A percentile compares a stretch with the other conserved stretches of the same genome.
phyloP scores from a whole-genome alignment of 2,329 filamentous ascomycete species.

The Phaeosphaeria sp. region DNA sequence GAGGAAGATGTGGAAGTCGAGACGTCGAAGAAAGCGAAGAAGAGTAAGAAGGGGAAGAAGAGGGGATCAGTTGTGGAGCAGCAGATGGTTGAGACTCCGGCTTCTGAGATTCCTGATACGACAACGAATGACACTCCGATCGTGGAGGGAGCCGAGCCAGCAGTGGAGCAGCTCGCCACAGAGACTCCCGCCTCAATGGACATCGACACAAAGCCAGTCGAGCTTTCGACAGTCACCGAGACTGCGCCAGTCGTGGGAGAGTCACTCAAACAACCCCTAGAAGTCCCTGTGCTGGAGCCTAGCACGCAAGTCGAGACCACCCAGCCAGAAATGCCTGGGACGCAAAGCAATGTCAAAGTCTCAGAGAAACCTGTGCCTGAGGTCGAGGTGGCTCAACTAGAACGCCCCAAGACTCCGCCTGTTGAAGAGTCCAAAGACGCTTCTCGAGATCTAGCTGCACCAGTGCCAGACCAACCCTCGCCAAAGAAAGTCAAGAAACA shows the following conservation, averaged over 20 bases:
- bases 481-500: slow-evolving; percentile 35
- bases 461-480: slow-evolving; percentile 15
- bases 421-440: slow-evolving; percentile 2
- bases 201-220: neutral
- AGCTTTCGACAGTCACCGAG: neutral
- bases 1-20: slow-evolving; percentile 11
- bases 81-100: slow-evolving; percentile 6
- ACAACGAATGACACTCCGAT: neutral
- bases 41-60: slow-evolving; percentile 25
- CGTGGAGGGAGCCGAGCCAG: neutral
- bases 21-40: slow-evolving; percentile 21
- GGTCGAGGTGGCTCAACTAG: neutral
- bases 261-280: neutral
- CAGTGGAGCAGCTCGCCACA: neutral
- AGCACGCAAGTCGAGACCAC: slow-evolving; percentile 1
- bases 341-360: neutral
- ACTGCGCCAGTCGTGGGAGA: neutral
- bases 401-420: neutral
- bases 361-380: slow-evolving; percentile 6
- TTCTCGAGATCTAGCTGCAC: slow-evolving; percentile 7
- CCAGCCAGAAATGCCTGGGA: neutral
- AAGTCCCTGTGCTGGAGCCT: neutral
- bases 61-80: slow-evolving; percentile 15
- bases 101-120: neutral
- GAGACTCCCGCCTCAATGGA: neutral